phyloP scores from a whole-genome alignment of 805 yeast species.

The Kluyveromyces starmeri region DNA sequence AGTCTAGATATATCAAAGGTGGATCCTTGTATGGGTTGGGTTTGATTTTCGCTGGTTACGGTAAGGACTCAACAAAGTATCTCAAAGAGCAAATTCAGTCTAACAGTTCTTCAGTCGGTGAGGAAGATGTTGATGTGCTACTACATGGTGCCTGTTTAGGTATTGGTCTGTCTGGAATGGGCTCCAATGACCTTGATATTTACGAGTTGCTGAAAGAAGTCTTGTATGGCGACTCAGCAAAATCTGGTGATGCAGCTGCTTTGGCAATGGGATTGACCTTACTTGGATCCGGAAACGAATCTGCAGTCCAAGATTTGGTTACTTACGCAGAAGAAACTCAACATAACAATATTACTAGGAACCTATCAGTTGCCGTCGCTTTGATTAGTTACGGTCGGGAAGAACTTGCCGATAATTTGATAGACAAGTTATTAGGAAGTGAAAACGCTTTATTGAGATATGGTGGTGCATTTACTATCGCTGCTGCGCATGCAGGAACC shows the following conservation, averaged over 20 bases:
- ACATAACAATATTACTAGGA: constrained; percentile 91
- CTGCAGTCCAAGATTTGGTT: constrained; percentile 69
- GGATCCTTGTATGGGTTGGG: constrained; percentile 93
- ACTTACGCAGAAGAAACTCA: constrained; percentile 90
- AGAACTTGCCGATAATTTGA: constrained; percentile 62
- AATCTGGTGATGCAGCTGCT: constrained; percentile 95
- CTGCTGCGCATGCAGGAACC: constrained; percentile 94
- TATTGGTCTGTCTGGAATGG: constrained; percentile 95
- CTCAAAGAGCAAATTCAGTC: constrained; percentile 65
- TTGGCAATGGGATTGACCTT: constrained; percentile 91
- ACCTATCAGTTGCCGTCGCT: constrained; percentile 86
- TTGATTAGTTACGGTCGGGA: constrained; percentile 80
- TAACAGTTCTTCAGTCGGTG: constrained; percentile 48
- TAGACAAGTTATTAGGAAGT: constrained; percentile 56
- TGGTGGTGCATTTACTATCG: constrained; percentile 92
- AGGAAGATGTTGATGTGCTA: constrained; percentile 67
- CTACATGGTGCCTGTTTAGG: constrained; percentile 96
- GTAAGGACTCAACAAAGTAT: constrained; percentile 74
- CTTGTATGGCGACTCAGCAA: constrained; percentile 81
- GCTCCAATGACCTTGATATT: constrained; percentile 60
- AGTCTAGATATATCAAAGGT: constrained; percentile 86
- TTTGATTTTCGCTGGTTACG: constrained; percentile 92
- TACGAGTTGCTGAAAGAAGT: constrained; percentile 80
- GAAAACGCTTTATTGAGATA: constrained; percentile 83
- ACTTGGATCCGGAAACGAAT: constrained; percentile 79